Base-by-base conservation (phyloP, 257 asterid species). In the Jacaranda mimosifolia region DNA sequence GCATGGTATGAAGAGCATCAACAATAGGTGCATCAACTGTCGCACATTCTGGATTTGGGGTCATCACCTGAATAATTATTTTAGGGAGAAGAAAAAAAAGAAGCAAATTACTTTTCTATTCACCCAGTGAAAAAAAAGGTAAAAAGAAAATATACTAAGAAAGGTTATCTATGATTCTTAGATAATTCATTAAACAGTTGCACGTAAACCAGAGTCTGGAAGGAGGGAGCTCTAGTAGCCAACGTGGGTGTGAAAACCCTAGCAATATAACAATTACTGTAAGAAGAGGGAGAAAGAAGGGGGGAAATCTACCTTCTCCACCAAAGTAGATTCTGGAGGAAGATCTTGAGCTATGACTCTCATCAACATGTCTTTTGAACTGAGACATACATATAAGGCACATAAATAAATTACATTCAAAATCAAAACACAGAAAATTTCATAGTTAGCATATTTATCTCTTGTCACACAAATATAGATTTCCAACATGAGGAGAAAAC, bases 1-100 rank as follows among this genome's bases (percentile, higher is more conserved):
- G 98, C 98, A 96, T 96, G 70, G 91, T 93, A 83, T 93, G 99
- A 84, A 93, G 92, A 66, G 99, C 99, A 83, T 96, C 97, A 76
- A 96, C 93, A 65, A 96, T 91, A 63, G 99, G 95, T 69, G 97
- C 83, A 88, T 92, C 97, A 65, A 92, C 86, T 72, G 97, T 87
- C 14, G 94, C 94, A 86, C 97, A 93, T 85, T 96, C 97, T 73
- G 99, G 99, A 79, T 91, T 93, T 68, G 97, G 96, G 72, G 99
- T 96, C 97, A 96, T 93, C 82, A 91, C 97, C 99, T 96, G 85
- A 46, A 80, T 75, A 77, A 65, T 77, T 64, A 69, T 75, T 45
- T 73, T 42, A 59, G 71, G 52, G 43, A 38, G 63, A 78, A 63
- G 62, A 68, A 56, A 51, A 26, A 2, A 51, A n/a, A 11, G 36